phyloP scores from a whole-genome alignment of 768 basidiomycete species.

The Naganishia kalamii region DNA sequence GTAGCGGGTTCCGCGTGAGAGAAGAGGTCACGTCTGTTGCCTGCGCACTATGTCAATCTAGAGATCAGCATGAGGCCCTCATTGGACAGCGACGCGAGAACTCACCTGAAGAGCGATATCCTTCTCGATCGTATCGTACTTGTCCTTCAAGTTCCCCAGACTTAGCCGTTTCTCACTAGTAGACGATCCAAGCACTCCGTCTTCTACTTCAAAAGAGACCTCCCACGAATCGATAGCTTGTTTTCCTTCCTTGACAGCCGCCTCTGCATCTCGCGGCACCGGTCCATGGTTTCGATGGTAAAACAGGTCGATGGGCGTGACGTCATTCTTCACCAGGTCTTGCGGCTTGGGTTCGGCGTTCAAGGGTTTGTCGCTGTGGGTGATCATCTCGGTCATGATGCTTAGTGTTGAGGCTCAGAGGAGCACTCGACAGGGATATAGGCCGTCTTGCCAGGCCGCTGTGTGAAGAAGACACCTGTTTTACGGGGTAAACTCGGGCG shows the following conservation, averaged over 20 bases:
- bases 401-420: too few relatives aligned
- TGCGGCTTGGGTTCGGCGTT: slow-evolving; percentile 63
- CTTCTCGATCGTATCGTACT: slow-evolving; percentile 22
- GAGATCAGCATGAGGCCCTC: slow-evolving; percentile 53
- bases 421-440: too few relatives aligned
- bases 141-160: slow-evolving; percentile 29
- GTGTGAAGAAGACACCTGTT: too few relatives aligned
- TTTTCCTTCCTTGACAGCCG: not conserved
- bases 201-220: slow-evolving; percentile 4
- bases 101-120: slow-evolving; percentile 15
- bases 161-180: slow-evolving; percentile 38
- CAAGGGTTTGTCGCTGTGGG: slow-evolving; percentile 51
- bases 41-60: slow-evolving; percentile 44
- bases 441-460: too few relatives aligned
- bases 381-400: slow-evolving; percentile 7
- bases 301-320: slow-evolving; percentile 61
- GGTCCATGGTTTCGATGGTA: slow-evolving; percentile 67
- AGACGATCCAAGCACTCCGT: slow-evolving; percentile 6
- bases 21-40: slow-evolving; percentile 25
- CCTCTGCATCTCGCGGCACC: slow-evolving; percentile 20
- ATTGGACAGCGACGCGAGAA: not conserved
- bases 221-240: not conserved
- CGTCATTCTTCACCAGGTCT: slow-evolving; percentile 56
- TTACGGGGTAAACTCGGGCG: too few relatives aligned
- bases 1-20: slow-evolving; percentile 24